Base-by-base conservation (phyloP, 1,139 yeast genomes). In the Entelexis sorbosivorans region DNA sequence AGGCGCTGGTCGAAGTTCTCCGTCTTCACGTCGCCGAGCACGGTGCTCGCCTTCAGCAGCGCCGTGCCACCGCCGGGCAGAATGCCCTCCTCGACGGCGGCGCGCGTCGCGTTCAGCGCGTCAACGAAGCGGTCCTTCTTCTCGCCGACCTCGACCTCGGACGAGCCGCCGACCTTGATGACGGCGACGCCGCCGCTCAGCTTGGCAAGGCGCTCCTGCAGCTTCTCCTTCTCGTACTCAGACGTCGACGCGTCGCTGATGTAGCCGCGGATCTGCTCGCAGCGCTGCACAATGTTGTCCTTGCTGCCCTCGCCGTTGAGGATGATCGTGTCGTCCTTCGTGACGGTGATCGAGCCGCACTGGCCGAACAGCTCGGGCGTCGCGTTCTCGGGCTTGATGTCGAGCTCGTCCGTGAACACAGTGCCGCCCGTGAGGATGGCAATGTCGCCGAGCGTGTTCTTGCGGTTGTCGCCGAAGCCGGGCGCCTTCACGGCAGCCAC, bases 41-140 rank as follows among this genome's bases (percentile, higher is more conserved):
- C 71, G 67, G 82, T 79, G 52, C 95, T 81, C 44, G 98, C 98
- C 79, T 91, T 91, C 65, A 89, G 80, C 69, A 91, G 79, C 59
- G 98, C 98, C 62, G 97, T 91, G 75, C 99, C 99, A 71, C 98
- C 99, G 75, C 99, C 99, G 69, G 98, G 98, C 63, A 91, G 78
- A 67, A 93, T 91, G 75, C 99, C 99, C 73, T 91, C 98, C 73
- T 91, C 95, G 59, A 91, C 98, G 59, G 99, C 99, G 61, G 99
- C 98, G 75, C 98, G 88, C 54, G 98, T 93, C 55, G 99, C 98
- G 69, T 93, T 91, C 67, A 91, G 79, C 47, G 99, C 98, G 74
- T 91, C 99, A 64, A 93, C 98, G 68, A 89, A 93, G 75, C 99
- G 88, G 71, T 91, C 99, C 77, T 91, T 91, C 95, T 91, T 93